phyloP scores from a whole-genome alignment of 176 grass and related monocot genomes.

The Tuctoria greenei region DNA sequence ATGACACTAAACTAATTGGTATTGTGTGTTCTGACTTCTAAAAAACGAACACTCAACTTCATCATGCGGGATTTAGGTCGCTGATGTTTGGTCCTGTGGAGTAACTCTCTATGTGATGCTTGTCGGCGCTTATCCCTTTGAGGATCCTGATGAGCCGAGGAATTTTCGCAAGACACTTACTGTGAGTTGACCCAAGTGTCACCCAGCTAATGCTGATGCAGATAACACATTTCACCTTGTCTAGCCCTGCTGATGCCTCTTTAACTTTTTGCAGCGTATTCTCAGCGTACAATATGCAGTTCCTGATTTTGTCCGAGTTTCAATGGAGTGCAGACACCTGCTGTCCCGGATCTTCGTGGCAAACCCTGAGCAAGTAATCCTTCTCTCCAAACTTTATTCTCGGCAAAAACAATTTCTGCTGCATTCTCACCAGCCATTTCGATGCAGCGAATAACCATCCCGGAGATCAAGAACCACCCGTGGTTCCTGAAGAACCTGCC shows the following conservation, averaged over 20 bases:
- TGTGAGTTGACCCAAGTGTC: conserved; percentile 45
- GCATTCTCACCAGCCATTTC: conserved; percentile 24
- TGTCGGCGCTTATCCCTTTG: conserved; percentile 91
- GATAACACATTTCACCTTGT: neutral
- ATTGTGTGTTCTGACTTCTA: neutral
- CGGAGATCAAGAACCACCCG: conserved; percentile 94
- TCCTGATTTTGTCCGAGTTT: conserved; percentile 84
- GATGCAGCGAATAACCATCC: conserved; percentile 83
- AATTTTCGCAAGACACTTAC: conserved; percentile 94
- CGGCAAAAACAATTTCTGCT: neutral
- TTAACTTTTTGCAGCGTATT: conserved; percentile 67
- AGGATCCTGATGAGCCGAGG: conserved; percentile 82
- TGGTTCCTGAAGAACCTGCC: conserved; percentile 98
- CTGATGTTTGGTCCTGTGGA: conserved; percentile 98
- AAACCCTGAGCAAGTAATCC: conserved; percentile 80
- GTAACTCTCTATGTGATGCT: conserved; percentile 99
- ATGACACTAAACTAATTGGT: neutral
- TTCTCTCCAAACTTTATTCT: neutral
- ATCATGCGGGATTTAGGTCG: conserved; percentile 56
- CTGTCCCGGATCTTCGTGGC: conserved; percentile 91
- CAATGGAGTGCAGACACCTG: conserved; percentile 85
- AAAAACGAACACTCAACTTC: neutral
- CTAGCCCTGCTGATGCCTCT: neutral
- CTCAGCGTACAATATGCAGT: conserved; percentile 79
- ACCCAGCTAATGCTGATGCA: neutral